A percentile compares a stretch with the other conserved stretches of the same genome.
phyloP scores from a whole-genome alignment of 169 alveolate species.

The Plasmodium inui region DNA sequence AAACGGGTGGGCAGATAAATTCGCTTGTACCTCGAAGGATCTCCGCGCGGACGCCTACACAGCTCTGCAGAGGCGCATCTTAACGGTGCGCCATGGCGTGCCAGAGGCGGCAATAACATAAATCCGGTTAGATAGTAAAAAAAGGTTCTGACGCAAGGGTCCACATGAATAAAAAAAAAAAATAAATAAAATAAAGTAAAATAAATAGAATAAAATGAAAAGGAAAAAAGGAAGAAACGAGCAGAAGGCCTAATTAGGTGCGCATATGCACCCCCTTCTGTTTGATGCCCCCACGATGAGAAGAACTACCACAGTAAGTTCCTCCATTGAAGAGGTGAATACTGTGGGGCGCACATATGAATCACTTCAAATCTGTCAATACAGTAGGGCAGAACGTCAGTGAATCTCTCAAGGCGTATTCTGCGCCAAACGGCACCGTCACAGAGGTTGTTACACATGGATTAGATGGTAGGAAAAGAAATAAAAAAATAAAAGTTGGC shows the following conservation, averaged over 20 bases:
- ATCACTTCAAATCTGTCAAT: not conserved
- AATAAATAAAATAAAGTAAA: not conserved
- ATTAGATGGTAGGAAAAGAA: not conserved
- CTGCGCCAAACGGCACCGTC: not conserved
- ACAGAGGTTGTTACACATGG: not conserved
- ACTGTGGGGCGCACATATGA: not conserved
- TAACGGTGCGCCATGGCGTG: not conserved
- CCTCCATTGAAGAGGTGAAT: not conserved
- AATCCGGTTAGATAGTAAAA: not conserved
- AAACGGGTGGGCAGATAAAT: not conserved
- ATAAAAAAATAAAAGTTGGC: not conserved
- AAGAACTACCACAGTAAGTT: not conserved
- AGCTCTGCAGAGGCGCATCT: not conserved
- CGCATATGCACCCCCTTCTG: not conserved
- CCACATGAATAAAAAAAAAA: not conserved
- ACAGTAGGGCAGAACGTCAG: not conserved
- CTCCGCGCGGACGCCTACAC: not conserved
- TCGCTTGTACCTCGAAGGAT: not conserved
- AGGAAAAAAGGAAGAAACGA: not conserved
- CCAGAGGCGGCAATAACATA: not conserved
- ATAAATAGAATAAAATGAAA: too few relatives aligned
- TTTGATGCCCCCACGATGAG: not conserved
- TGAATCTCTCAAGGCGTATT: not conserved
- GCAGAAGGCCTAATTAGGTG: not conserved
- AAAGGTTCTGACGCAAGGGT: not conserved